phyloP scores from a whole-genome alignment of 1,139 yeast species.

The Taphrina confusa region DNA sequence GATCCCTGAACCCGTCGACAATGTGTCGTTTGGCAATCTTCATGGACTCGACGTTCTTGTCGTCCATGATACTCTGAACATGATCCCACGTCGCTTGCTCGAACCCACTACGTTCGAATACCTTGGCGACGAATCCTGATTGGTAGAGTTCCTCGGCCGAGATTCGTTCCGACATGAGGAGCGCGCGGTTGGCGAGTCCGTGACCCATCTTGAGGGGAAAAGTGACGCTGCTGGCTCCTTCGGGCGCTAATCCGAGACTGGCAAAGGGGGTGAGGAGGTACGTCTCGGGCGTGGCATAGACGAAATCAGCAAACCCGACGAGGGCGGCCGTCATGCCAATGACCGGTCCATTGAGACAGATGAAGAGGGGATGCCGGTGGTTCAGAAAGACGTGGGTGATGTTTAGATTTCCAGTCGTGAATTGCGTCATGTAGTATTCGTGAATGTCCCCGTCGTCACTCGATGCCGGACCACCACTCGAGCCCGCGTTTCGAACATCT shows the following conservation, averaged over 20 bases:
- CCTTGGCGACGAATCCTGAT: conserved; percentile 64
- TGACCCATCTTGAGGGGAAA: conserved; percentile 71
- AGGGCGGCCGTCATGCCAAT: conserved; percentile 77
- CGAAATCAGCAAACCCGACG: conserved; percentile 71
- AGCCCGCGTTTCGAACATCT: conserved; percentile 50
- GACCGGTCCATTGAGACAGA: conserved; percentile 84
- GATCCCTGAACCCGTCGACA: conserved; percentile 3
- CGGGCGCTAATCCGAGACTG: conserved; percentile 79
- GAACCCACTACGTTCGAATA: conserved; percentile 50
- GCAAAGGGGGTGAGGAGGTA: conserved; percentile 76
- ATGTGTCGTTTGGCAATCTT: conserved; percentile 19
- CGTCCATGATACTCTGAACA: conserved; percentile 63
- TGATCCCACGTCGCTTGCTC: conserved; percentile 46
- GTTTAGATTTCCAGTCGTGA: conserved; percentile 69
- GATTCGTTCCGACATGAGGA: conserved; percentile 69
- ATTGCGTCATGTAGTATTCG: conserved; percentile 60
- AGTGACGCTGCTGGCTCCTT: conserved; percentile 74
- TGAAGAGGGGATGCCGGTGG: conserved; percentile 71
- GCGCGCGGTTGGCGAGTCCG: conserved; percentile 72
- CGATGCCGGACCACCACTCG: not conserved
- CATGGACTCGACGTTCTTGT: conserved; percentile 48
- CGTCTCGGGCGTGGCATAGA: conserved; percentile 67
- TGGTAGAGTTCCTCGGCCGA: conserved; percentile 59
- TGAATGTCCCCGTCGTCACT: conserved; percentile 30
- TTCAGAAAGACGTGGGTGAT: conserved; percentile 68